Evolutionary conservation across 2,329 filamentous ascomycete species (phyloP).

Genomic region (Paraphaeosphaeria minitans): DNA sequence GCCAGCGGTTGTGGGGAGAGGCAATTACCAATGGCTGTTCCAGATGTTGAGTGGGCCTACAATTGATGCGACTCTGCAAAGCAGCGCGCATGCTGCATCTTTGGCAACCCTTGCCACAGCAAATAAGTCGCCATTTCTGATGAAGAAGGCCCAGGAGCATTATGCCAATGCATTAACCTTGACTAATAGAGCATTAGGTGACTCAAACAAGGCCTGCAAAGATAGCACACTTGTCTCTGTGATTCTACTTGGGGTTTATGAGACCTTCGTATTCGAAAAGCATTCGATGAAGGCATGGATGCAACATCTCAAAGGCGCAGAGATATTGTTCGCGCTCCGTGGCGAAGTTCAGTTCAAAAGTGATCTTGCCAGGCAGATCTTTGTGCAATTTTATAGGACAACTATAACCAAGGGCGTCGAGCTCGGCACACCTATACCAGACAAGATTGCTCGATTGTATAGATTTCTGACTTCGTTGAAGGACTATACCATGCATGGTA

Average conservation of each 20-base stretch:
- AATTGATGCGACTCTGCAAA: slow-evolving; percentile 25
- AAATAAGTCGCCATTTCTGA: slow-evolving; percentile 26
- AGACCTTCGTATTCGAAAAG: slow-evolving; percentile 36
- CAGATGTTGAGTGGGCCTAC: slow-evolving; percentile 25
- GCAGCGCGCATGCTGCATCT: slow-evolving; percentile 31
- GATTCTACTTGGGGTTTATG: slow-evolving; percentile 43
- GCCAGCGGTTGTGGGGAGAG: slow-evolving; percentile 29
- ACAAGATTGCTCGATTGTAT: slow-evolving; percentile 30
- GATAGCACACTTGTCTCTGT: slow-evolving; percentile 37
- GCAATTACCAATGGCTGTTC: slow-evolving; percentile 35
- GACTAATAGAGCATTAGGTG: slow-evolving; percentile 30
- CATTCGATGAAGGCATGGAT: slow-evolving; percentile 38
- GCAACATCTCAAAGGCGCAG: slow-evolving; percentile 41
- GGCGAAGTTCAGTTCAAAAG: slow-evolving; percentile 32
- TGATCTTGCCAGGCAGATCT: slow-evolving; percentile 29
- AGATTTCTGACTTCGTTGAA: slow-evolving; percentile 17
- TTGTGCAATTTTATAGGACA: slow-evolving; percentile 37
- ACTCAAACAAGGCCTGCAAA: slow-evolving; percentile 17
- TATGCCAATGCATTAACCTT: slow-evolving; percentile 32
- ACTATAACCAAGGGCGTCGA: slow-evolving; percentile 31
- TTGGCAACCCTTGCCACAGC: slow-evolving; percentile 33
- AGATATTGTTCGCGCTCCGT: slow-evolving; percentile 38
- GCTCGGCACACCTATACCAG: slow-evolving; percentile 21
- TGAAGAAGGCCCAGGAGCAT: slow-evolving; percentile 31
- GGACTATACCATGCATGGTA: slow-evolving; percentile 29